Evolutionary conservation across 1,139 yeast genomes (phyloP).

Genomic region (Blastobotrys illinoisensis): DNA sequence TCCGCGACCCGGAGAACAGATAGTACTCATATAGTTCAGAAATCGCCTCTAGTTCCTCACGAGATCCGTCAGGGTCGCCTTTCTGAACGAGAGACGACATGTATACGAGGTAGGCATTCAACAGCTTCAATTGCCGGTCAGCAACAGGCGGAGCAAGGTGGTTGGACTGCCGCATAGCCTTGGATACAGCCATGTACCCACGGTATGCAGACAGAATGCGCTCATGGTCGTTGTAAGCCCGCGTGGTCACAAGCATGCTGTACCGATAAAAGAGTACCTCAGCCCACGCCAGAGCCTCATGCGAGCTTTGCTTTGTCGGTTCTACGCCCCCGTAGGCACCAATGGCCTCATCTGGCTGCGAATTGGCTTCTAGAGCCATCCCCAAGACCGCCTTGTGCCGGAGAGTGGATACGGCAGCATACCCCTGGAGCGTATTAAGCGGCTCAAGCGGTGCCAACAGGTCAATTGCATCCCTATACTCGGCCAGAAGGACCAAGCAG

Average conservation of each 20-base stretch:
- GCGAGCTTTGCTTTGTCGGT: slow-evolving; percentile 9
- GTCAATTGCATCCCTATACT: slow-evolving; percentile 16
- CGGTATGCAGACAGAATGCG: slow-evolving; percentile 20
- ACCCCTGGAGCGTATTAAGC: slow-evolving; percentile 8
- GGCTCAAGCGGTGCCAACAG: slow-evolving; percentile 10
- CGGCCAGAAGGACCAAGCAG: slow-evolving; percentile 16
- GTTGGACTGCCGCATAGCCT: slow-evolving; percentile 4
- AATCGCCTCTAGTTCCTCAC: neutral
- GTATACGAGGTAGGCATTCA: slow-evolving; percentile 18
- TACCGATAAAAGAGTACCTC: slow-evolving; percentile 22
- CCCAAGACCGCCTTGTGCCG: slow-evolving; percentile 26
- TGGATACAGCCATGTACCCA: slow-evolving; percentile 19
- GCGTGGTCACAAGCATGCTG: slow-evolving; percentile 19
- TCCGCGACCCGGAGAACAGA: slow-evolving; percentile 28
- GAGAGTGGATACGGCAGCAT: slow-evolving; percentile 19
- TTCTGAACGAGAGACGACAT: slow-evolving; percentile 11
- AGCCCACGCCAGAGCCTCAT: slow-evolving; percentile 24
- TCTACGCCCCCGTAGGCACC: slow-evolving; percentile 18
- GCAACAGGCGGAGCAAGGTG: neutral
- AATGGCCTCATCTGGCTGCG: slow-evolving; percentile 22
- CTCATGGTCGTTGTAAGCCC: slow-evolving; percentile 12
- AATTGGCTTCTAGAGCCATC: slow-evolving; percentile 23
- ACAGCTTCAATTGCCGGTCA: slow-evolving; percentile 9
- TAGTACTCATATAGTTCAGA: slow-evolving; percentile 15
- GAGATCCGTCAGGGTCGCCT: neutral